phyloP scores from a whole-genome alignment of 768 basidiomycete species.

The Daedaleopsis nitida region DNA sequence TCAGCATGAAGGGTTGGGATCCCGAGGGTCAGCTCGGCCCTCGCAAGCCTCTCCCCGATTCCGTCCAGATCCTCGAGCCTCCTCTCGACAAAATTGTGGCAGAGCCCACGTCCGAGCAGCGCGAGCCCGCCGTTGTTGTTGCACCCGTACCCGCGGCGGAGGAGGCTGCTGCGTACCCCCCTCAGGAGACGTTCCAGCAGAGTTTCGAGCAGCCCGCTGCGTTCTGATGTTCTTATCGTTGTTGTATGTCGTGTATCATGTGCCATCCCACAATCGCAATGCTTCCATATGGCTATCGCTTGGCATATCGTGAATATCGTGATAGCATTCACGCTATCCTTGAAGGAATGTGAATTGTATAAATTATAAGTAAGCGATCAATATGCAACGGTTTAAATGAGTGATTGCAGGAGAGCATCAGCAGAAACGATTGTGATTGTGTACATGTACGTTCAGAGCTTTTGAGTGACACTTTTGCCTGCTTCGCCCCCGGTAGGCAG shows the following conservation, averaged over 20 bases:
- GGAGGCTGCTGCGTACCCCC: constrained; percentile 43
- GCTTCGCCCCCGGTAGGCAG: constrained; percentile 51
- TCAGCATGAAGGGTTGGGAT: constrained; percentile 95
- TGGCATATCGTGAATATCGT: not conserved
- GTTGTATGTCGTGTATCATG: constrained; percentile 16
- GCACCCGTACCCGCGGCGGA: constrained; percentile 55
- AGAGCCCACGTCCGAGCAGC: constrained; percentile 89
- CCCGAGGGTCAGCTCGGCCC: constrained; percentile 90
- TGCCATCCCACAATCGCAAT: constrained; percentile 15
- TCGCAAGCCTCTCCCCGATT: constrained; percentile 92
- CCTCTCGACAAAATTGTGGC: constrained; percentile 88
- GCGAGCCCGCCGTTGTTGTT: constrained; percentile 58
- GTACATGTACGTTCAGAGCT: constrained; percentile 15
- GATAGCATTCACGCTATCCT: not conserved
- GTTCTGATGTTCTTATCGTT: constrained; percentile 48
- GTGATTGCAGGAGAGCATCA: not conserved
- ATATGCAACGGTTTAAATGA: not conserved
- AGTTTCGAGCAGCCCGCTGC: constrained; percentile 38
- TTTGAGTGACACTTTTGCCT: constrained; percentile 48
- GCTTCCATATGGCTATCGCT: constrained; percentile 6
- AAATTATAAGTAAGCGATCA: not conserved
- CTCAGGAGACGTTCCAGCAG: constrained; percentile 42
- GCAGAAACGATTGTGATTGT: not conserved
- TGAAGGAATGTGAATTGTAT: not conserved
- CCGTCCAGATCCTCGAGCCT: constrained; percentile 87